Evolutionary conservation across 2,329 filamentous ascomycete genomes (phyloP), one percentile per base, ranked within the genome.

Genomic region (Verticillium dahliae): DNA sequence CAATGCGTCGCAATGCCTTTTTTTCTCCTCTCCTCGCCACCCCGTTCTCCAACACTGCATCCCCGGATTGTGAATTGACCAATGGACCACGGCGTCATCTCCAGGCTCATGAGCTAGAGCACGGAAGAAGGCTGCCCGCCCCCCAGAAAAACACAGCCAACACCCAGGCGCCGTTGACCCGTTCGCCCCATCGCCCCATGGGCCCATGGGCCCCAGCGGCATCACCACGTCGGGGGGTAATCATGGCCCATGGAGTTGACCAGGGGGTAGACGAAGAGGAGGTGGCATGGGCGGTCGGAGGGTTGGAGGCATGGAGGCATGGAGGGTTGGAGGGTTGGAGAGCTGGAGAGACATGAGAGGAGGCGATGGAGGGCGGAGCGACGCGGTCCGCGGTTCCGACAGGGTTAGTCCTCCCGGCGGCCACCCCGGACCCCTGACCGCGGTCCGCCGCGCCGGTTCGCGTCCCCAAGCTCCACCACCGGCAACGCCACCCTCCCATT

Each of bases 361-460:
- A 5, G 35, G 7, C 57, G 57, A 58, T 58, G 33, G 38, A 58
- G 57, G 57, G 57, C 57, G 57, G 57, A 58, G 38, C 37, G 45
- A 50, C 22, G 37, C 18, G n/a, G 57, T 45, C 57, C 57, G 57
- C 14, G 7, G 13, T 3, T 50, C 57, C 57, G 38, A 58, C 41
- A 50, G 57, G 57, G 57, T 34, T 58, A 58, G 57, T n/a, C n/a
- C 57, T 50, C 57, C 57, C 57, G 57, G 38, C 18, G 38, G 18
- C 37, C 27, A 39, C 5, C 34, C 22, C 27, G 27, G 15, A 58
- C 57, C 57, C 57, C 57, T 58, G 57, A 31, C 45, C 38, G 27
- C 57, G 57, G 57, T 58, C 57, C 57, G 57, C 57, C 57, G 57
- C 57, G 57, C 57, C 57, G 57, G 57, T 58, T 50, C 57, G 38